These are phyloP conservation scores for Penium margaritaceum DNA, from an alignment of 139 green algal genomes.

Conservation along the genomic window DNA sequence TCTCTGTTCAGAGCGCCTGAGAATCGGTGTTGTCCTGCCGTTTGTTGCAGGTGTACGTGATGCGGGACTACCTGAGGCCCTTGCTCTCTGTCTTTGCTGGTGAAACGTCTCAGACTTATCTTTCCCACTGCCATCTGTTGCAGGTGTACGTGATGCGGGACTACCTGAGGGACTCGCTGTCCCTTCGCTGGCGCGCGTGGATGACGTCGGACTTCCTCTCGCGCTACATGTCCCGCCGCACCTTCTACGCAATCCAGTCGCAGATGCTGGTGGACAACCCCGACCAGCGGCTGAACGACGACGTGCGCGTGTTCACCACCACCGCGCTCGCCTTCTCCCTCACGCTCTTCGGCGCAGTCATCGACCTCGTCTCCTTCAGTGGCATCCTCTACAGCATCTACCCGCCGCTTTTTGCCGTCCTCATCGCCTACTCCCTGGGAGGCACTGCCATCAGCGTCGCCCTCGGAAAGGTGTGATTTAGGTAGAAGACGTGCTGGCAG, in stretches of 20 bases:
- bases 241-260: conserved; percentile 84
- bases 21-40: background rate
- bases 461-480: conserved; percentile 53
- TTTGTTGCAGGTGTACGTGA: background rate
- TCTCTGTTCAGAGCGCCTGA: background rate
- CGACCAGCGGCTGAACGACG: conserved; percentile 54
- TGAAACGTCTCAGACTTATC: background rate
- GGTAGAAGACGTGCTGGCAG: background rate
- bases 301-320: conserved; percentile 72
- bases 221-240: conserved; percentile 76
- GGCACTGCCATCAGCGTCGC: conserved; percentile 71
- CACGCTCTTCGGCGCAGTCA: conserved; percentile 71
- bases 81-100: background rate
- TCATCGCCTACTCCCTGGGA: conserved; percentile 82
- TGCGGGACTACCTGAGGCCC: background rate
- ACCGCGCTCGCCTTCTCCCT: conserved; percentile 73
- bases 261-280: conserved; percentile 55
- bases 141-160: conserved; percentile 80
- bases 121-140: background rate
- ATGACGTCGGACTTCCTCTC: conserved; percentile 68
- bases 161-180: conserved; percentile 73
- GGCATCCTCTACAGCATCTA: conserved; percentile 96
- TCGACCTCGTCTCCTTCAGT: conserved; percentile 91
- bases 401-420: conserved; percentile 84
- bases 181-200: conserved; percentile 89